phyloP scores from a whole-genome alignment of 2,329 filamentous ascomycete species.

The Trichoderma koningii region DNA sequence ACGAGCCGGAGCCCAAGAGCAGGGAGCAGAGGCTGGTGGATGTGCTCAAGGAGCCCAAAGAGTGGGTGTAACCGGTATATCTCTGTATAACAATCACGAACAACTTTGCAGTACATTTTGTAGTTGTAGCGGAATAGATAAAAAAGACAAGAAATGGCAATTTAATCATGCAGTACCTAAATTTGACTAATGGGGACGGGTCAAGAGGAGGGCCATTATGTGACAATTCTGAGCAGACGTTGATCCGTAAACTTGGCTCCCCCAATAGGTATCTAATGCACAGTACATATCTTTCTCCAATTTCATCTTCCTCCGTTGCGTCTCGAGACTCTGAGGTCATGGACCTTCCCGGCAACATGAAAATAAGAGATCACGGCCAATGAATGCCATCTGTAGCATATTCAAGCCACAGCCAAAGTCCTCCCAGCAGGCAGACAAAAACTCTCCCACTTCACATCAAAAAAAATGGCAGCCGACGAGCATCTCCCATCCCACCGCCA shows the following conservation, averaged over 20 bases:
- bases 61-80: slow-evolving; percentile 58
- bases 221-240: neutral
- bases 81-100: neutral
- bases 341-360: neutral
- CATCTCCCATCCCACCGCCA: slow-evolving; percentile 43
- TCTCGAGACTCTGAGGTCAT: neutral
- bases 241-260: neutral
- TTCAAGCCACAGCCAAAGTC: no score
- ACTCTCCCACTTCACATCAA: no score
- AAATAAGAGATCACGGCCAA: neutral
- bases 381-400: neutral
- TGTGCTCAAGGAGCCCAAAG: slow-evolving; percentile 64
- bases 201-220: neutral
- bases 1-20: slow-evolving; percentile 73
- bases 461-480: slow-evolving; percentile 28
- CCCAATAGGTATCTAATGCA: neutral
- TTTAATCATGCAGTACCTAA: neutral
- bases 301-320: neutral
- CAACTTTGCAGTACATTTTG: slow-evolving; percentile 4
- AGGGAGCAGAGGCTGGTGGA: slow-evolving; percentile 80
- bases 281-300: neutral
- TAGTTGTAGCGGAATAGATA: slow-evolving; percentile 16
- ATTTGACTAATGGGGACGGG: neutral
- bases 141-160: slow-evolving; percentile 2
- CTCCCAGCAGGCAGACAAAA: neutral